Percentiles rank a stretch among this genome's conserved stretches.
Conservation (phyloP, 2,329 filamentous ascomycete genomes). For the Lachnellula cervina region DNA sequence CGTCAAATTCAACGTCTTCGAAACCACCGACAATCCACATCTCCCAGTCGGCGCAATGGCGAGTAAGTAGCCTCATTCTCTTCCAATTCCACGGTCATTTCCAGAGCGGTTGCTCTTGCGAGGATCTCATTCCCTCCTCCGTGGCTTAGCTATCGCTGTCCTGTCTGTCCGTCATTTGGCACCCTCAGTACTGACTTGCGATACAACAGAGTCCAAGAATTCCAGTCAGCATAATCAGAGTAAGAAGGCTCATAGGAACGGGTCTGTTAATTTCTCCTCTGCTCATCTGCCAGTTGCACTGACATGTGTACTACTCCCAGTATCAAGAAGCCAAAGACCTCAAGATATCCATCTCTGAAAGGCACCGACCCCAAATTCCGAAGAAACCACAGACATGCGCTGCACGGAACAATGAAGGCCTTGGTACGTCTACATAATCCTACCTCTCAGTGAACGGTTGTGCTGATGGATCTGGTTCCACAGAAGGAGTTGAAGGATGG, state of each 20-base stretch:
- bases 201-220: conserved; percentile 91
- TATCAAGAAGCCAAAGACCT: conserved; percentile 99
- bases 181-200: neutral
- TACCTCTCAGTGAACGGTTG: neutral
- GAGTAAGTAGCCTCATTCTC: conserved; percentile 49
- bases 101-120: neutral
- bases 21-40: neutral
- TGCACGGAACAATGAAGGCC: conserved; percentile 97
- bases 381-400: conserved; percentile 99
- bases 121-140: neutral
- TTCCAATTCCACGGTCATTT: neutral
- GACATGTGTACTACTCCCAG: conserved; percentile 43
- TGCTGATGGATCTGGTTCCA: conserved; percentile 23
- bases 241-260: conserved; percentile 99
- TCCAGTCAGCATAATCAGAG: conserved; percentile 92
- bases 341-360: conserved; percentile 97
- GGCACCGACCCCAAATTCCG: conserved; percentile 99
- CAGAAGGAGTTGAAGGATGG: conserved; percentile 98
- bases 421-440: conserved; percentile 60
- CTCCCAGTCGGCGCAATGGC: conserved; percentile 53
- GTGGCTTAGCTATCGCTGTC: neutral
- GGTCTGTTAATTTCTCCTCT: conserved; percentile 39
- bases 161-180: too few species aligned
- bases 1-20: neutral
- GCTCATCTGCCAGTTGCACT: conserved; percentile 1